Conservation (phyloP, 805 yeast species). For the Candida railenensis region DNA sequence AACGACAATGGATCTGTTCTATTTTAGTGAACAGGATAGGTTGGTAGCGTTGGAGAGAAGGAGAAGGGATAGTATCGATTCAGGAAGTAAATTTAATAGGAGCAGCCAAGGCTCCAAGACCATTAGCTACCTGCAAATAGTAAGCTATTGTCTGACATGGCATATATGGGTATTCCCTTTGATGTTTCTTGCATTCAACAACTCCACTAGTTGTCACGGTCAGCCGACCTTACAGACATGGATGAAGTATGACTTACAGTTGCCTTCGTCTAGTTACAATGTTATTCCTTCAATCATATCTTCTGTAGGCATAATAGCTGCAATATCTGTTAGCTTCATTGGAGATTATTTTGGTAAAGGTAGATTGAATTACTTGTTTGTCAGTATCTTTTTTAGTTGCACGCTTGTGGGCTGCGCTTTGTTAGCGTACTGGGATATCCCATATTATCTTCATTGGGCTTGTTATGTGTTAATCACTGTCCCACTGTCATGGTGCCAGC, state of each 20-base stretch:
- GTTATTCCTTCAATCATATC: constrained; percentile 39
- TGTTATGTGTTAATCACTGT: constrained; percentile 16
- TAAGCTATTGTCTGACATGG: constrained; percentile 17
- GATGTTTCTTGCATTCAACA: constrained; percentile 37
- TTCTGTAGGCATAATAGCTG: constrained; percentile 37
- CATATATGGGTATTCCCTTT: constrained; percentile 22
- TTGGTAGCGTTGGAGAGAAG: constrained; percentile 19
- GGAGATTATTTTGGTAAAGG: constrained; percentile 35
- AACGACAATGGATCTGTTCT: constrained; percentile 42
- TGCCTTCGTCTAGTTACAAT: constrained; percentile 35
- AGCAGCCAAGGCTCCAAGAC: constrained; percentile 18
- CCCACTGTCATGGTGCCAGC: constrained; percentile 20
- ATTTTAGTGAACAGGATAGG: constrained; percentile 41
- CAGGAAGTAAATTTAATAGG: neutral
- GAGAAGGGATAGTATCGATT: constrained; percentile 6
- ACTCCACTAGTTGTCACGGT: constrained; percentile 26
- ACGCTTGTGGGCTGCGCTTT: constrained; percentile 16
- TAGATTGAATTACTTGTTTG: constrained; percentile 13
- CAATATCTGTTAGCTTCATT: constrained; percentile 33
- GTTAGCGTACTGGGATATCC: constrained; percentile 18
- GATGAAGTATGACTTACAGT: constrained; percentile 38
- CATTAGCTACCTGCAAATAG: constrained; percentile 8
- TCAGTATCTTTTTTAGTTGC: constrained; percentile 12
- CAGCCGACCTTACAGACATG: constrained; percentile 47
- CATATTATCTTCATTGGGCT: constrained; percentile 20